A percentile compares a stretch with the other conserved stretches of the same genome.
phyloP scores from a whole-genome alignment of 179 eudicot genomes.

The Vitellaria paradoxa region DNA sequence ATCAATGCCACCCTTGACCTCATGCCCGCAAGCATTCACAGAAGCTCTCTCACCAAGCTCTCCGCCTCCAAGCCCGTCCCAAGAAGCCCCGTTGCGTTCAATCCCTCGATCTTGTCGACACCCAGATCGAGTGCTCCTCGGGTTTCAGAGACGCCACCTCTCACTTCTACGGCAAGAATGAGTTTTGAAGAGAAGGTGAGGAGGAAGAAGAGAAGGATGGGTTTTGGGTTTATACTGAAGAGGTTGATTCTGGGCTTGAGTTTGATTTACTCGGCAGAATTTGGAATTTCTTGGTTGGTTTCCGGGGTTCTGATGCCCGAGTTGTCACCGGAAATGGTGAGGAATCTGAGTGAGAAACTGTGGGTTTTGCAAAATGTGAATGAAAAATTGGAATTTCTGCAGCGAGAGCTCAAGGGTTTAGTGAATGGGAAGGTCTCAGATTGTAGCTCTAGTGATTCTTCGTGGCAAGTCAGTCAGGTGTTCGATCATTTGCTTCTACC shows the following conservation, averaged over 20 bases:
- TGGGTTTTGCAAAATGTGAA: conserved; percentile 30
- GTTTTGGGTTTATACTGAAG: conserved; percentile 21
- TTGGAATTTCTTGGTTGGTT: conserved; percentile 44
- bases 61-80: conserved; percentile 29
- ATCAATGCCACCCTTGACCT: conserved; percentile 76
- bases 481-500: neutral
- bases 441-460: conserved; percentile 38
- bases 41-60: conserved; percentile 35
- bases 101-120: conserved; percentile 35
- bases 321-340: conserved; percentile 38
- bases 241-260: conserved; percentile 37
- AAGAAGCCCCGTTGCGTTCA: conserved; percentile 43
- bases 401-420: conserved; percentile 32
- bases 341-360: conserved; percentile 29
- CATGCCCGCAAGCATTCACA: conserved; percentile 46
- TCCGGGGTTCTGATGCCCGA: conserved; percentile 35
- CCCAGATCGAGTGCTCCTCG: conserved; percentile 17
- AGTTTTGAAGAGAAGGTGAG: conserved; percentile 16
- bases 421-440: conserved; percentile 31
- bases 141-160: conserved; percentile 10
- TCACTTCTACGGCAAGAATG: conserved; percentile 25
- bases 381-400: conserved; percentile 42
- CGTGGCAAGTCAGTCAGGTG: conserved; percentile 69
- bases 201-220: conserved; percentile 29
- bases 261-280: conserved; percentile 34